Evolutionary conservation across 805 yeast species (phyloP), one percentile per base, ranked within the genome.

Genomic region (Kodamaea jinghongensis): DNA sequence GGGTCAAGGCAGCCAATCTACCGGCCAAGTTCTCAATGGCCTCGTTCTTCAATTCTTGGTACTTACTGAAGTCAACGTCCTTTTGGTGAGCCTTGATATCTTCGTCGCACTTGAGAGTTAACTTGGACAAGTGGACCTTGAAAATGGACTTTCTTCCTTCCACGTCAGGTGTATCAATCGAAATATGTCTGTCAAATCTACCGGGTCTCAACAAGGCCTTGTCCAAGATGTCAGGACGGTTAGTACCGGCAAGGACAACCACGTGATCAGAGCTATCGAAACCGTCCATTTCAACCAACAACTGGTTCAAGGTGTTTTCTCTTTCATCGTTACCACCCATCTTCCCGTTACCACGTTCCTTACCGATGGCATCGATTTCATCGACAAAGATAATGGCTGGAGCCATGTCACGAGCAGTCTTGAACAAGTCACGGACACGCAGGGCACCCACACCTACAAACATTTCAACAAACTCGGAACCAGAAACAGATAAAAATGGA

Each of bases 401-500:
- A 0, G 96, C 93, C 71, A 79, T 83, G 47, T 84, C 85, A 55
- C 96, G 76, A 12, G 96, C 97, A 33, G 86, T 85, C 57, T 84
- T 83, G 68, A 89, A 89, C 55, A 89, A 72, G 57, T 90, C 96
- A 61, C 97, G 85, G 30, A 89, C 97, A 61, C 97, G 76, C 3
- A 91, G 82, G 3, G 96, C 96, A 67, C 96, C 96, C 17, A 89
- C 96, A 66, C 96, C 96, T 14, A 86, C 95, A 70, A 86, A 89
- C 96, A 89, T 89, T 62, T 89, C 96, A n/a, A 88, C 95, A 51
- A 89, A 89, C 60, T 89, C 96, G 10, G 96, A 87, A 52, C 96
- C 96, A 1, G 95, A 84, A 5, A 89, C 96, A 15, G 93, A 82
- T 48, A 80, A 80, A 60, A 89, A 89, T 17, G 97, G 96, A 37